Percentiles rank a stretch among this genome's conserved stretches.
Evolutionary conservation across 768 basidiomycete species (phyloP).

Genomic region (Kwoniella dejecticola): DNA sequence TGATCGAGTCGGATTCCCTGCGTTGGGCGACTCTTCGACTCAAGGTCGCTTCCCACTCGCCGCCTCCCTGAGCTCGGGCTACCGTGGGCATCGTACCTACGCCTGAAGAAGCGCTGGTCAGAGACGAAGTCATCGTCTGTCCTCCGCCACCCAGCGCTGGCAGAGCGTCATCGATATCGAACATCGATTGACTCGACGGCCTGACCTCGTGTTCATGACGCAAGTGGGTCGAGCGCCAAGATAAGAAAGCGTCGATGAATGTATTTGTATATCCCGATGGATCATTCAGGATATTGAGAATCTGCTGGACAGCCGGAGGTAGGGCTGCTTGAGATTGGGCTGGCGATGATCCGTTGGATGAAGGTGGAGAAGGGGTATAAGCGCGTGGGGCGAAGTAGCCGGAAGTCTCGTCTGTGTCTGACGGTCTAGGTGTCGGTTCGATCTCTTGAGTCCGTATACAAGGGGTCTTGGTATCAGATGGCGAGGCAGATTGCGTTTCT

Average conservation of each 20-base stretch:
- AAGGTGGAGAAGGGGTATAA: conserved; percentile 7
- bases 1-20: conserved; percentile 20
- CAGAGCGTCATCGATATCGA: background rate
- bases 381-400: conserved; percentile 18
- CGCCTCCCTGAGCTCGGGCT: conserved; percentile 40
- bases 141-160: background rate
- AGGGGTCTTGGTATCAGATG: background rate
- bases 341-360: background rate
- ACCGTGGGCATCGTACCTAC: conserved; percentile 41
- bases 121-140: conserved; percentile 16
- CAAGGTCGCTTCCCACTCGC: conserved; percentile 49
- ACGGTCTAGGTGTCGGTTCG: conserved; percentile 22
- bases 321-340: background rate
- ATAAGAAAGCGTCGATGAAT: conserved; percentile 16
- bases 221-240: conserved; percentile 3
- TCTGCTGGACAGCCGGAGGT: background rate
- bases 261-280: background rate
- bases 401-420: conserved; percentile 4
- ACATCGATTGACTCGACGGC: background rate
- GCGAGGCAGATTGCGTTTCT: no score
- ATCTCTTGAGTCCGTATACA: background rate
- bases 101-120: conserved; percentile 21
- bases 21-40: conserved; percentile 41
- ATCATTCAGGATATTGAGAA: background rate
- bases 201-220: background rate